A percentile compares a stretch with the other conserved stretches of the same genome.
These are phyloP conservation scores for Nakazawaea laoshanensis DNA, from an alignment of 805 yeast species.

Conservation along the genomic window DNA sequence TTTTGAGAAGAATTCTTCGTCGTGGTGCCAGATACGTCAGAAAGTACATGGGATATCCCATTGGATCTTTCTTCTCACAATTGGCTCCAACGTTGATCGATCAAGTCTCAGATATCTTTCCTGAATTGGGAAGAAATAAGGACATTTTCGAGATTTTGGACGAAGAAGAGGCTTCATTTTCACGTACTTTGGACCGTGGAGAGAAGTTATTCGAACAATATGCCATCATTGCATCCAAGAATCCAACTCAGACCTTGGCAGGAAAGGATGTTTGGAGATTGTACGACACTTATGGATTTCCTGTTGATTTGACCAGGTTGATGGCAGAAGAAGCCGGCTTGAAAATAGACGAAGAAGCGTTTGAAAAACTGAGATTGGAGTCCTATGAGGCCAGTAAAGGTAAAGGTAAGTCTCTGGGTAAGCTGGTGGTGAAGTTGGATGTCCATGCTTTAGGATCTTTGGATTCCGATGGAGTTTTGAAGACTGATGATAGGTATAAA, in stretches of 20 bases:
- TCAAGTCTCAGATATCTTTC: constrained; percentile 83
- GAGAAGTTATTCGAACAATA: constrained; percentile 93
- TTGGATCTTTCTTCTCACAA: constrained; percentile 87
- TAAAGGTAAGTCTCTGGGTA: constrained; percentile 55
- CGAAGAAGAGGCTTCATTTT: constrained; percentile 93
- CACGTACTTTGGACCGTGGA: constrained; percentile 96
- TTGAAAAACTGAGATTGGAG: constrained; percentile 82
- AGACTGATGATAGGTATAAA: constrained; percentile 78
- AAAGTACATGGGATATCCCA: constrained; percentile 92
- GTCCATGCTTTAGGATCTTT: constrained; percentile 82
- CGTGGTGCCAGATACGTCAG: constrained; percentile 97
- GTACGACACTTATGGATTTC: constrained; percentile 98
- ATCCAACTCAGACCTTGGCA: constrained; percentile 65
- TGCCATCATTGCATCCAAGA: constrained; percentile 72
- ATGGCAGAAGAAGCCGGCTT: constrained; percentile 99
- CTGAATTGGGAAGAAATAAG: constrained; percentile 70
- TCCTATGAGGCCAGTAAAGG: constrained; percentile 95
- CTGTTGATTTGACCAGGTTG: constrained; percentile 92
- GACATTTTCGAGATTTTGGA: constrained; percentile 83
- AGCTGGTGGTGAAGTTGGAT: constrained; percentile 67
- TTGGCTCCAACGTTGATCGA: constrained; percentile 89
- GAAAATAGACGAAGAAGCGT: constrained; percentile 85
- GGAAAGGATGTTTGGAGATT: constrained; percentile 98
- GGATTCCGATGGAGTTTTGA: constrained; percentile 53
- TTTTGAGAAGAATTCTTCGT: constrained; percentile 90